phyloP scores from a whole-genome alignment of 805 yeast genomes.

The Myxozyma melibiosi region DNA sequence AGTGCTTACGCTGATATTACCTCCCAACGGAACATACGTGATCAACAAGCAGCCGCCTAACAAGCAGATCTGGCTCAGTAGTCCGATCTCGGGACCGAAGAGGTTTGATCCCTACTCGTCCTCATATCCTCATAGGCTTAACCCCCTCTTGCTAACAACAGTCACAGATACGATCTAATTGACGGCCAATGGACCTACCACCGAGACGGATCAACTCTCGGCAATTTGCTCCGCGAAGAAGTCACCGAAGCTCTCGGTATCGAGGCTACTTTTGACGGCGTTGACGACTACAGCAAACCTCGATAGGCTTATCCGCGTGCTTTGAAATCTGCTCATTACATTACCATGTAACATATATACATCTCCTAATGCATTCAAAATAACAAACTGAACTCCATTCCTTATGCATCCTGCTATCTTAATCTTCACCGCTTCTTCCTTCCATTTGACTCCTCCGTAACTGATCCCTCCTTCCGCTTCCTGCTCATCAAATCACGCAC shows the following conservation, averaged over 20 bases:
- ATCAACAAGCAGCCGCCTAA: constrained; percentile 97
- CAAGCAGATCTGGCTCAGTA: constrained; percentile 92
- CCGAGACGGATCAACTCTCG: constrained; percentile 60
- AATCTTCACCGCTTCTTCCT: no score
- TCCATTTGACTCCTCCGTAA: neutral
- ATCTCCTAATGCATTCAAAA: neutral
- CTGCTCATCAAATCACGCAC: neutral
- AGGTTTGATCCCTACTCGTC: no score
- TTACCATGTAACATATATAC: neutral
- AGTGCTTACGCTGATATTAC: constrained; percentile 72
- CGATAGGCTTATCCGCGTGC: neutral
- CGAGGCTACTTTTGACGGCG: constrained; percentile 32
- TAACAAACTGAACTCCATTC: neutral
- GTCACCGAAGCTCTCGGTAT: constrained; percentile 33
- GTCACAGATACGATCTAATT: constrained; percentile 63
- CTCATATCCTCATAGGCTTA: no score
- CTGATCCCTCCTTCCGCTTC: neutral
- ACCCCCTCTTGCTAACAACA: constrained; percentile 36
- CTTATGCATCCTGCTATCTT: no score
- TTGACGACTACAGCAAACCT: constrained; percentile 29
- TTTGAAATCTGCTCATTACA: neutral
- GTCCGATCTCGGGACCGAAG: constrained; percentile 93
- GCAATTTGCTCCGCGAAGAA: constrained; percentile 56
- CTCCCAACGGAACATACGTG: constrained; percentile 80
- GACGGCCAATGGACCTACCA: constrained; percentile 77